Conservation (phyloP, 495 filamentous ascomycete species). For the Aspergillus haitiensis region DNA sequence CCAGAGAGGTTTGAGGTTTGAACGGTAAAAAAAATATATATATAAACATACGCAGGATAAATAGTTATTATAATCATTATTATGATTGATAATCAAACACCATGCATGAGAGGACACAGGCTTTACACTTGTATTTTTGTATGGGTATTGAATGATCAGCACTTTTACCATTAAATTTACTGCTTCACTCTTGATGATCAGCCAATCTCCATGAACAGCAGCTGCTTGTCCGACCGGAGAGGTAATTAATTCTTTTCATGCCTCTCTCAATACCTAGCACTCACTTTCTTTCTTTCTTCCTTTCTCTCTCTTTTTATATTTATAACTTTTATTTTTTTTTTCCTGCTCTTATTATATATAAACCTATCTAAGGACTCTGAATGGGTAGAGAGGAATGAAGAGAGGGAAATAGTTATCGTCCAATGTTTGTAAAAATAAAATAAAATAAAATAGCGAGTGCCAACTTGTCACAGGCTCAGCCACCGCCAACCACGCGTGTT, state of each 20-base stretch:
- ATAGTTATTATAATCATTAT: no score
- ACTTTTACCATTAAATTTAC: conserved; percentile 18
- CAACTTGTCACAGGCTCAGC: conserved; percentile 11
- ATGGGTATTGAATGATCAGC: conserved; percentile 16
- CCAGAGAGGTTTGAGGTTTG: no score
- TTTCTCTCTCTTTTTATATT: no score
- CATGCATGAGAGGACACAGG: neutral
- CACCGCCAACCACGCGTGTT: conserved; percentile 17
- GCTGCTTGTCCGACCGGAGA: neutral
- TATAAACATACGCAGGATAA: no score
- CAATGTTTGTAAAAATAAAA: neutral
- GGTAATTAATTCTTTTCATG: conserved; percentile 9
- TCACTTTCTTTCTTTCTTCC: no score
- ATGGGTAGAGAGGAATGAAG: neutral
- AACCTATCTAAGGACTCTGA: neutral
- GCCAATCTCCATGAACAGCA: neutral
- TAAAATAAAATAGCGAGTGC: neutral
- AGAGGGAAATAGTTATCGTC: neutral
- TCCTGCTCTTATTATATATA: no score
- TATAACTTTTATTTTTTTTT: no score
- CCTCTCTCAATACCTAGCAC: no score
- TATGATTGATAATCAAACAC: neutral
- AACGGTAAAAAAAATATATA: no score
- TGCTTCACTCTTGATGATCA: neutral
- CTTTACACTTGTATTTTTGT: conserved; percentile 5